Conservation (phyloP, 2,329 filamentous ascomycete genomes). For the Trichoderma brevicompactum region DNA sequence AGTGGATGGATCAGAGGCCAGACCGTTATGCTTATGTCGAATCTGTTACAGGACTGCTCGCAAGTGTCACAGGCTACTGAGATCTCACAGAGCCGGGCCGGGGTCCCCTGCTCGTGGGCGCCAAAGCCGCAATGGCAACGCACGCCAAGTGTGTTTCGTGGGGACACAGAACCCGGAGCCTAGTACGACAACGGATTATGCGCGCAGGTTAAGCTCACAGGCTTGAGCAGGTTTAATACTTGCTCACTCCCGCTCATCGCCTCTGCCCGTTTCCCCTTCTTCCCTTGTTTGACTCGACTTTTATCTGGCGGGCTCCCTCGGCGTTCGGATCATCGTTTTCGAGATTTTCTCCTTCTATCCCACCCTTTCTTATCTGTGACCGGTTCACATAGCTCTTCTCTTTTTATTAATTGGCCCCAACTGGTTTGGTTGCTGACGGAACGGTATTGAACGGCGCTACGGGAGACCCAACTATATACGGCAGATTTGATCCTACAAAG, state of each 20-base stretch:
- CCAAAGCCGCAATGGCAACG: constrained; percentile 30
- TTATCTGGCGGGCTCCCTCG: constrained; percentile 2
- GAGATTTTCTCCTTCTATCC: constrained; percentile 23
- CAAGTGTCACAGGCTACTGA: constrained; percentile 37
- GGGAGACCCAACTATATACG: background rate
- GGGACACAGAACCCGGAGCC: constrained; percentile 19
- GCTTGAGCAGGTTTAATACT: constrained; percentile 27
- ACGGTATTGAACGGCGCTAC: constrained; percentile 50
- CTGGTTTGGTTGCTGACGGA: constrained; percentile 62
- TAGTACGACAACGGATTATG: constrained; percentile 29
- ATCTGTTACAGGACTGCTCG: constrained; percentile 31
- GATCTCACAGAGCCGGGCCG: constrained; percentile 34
- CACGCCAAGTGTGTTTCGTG: constrained; percentile 32
- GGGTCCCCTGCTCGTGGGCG: constrained; percentile 18
- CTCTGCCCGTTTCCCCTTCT: background rate
- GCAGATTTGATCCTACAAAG: background rate
- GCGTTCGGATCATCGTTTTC: background rate
- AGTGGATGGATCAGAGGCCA: constrained; percentile 30
- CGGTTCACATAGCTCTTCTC: constrained; percentile 37
- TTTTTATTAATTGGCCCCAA: constrained; percentile 49
- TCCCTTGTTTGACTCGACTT: background rate
- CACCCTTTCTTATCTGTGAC: constrained; percentile 41
- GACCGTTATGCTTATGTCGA: constrained; percentile 34
- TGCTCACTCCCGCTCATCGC: constrained; percentile 18
- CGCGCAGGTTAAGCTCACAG: constrained; percentile 20